Conservation (phyloP, 2,329 filamentous ascomycete genomes). For the Arthrobotrys conoides region DNA sequence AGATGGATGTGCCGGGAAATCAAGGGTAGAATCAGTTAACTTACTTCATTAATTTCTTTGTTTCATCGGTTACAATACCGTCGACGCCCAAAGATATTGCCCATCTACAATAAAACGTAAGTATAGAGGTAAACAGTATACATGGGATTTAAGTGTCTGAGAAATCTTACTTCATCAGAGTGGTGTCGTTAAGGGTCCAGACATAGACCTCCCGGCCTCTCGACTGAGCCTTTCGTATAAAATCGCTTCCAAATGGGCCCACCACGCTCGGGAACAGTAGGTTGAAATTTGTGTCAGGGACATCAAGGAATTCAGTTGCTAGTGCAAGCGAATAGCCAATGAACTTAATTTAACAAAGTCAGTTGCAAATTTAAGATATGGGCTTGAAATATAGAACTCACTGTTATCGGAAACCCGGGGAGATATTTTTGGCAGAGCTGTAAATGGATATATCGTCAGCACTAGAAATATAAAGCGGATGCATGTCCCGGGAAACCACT, state of each 20-base stretch:
- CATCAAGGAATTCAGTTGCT: slow-evolving; percentile 78
- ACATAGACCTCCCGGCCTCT: slow-evolving; percentile 76
- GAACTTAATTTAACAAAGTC: slow-evolving; percentile 63
- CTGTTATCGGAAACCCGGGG: slow-evolving; percentile 63
- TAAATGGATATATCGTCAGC: neutral
- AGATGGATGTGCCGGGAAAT: neutral
- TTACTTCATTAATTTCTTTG: slow-evolving; percentile 68
- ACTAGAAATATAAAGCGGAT: neutral
- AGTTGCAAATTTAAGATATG: neutral
- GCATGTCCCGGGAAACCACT: slow-evolving; percentile 34
- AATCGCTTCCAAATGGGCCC: slow-evolving; percentile 76
- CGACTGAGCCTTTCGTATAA: slow-evolving; percentile 75
- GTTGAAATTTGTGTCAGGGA: slow-evolving; percentile 82
- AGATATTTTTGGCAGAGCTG: slow-evolving; percentile 63
- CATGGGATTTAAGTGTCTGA: neutral
- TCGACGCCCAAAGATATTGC: slow-evolving; percentile 71
- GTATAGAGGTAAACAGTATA: slow-evolving; percentile 2
- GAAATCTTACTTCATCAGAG: slow-evolving; percentile 81
- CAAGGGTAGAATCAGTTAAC: neutral
- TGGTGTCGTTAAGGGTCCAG: slow-evolving; percentile 88
- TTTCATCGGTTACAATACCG: slow-evolving; percentile 89
- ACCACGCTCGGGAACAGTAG: slow-evolving; percentile 79
- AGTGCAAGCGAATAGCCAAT: slow-evolving; percentile 71
- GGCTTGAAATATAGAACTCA: slow-evolving; percentile 30
- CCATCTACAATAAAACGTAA: slow-evolving; percentile 17